Conservation (phyloP, 441 rosid species). For the Flueggea neowawraea region DNA sequence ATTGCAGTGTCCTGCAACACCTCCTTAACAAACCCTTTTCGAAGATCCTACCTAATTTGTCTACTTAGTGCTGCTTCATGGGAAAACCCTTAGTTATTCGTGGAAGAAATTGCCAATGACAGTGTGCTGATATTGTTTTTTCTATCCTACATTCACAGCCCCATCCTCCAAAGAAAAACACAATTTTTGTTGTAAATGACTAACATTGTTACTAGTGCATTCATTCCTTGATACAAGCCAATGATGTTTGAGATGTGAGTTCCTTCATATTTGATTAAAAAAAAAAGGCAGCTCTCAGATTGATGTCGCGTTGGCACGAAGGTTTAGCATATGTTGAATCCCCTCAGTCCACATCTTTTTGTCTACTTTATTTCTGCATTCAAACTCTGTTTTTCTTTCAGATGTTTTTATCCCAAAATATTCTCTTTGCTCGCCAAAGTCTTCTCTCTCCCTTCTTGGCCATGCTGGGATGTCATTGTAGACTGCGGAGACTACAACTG, state of each 20-base stretch:
- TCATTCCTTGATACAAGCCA: too few relatives aligned
- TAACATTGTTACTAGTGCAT: too few relatives aligned
- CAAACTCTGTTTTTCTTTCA: conserved; percentile 82
- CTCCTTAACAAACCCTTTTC: conserved; percentile 9
- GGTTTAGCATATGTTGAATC: conserved; percentile 62
- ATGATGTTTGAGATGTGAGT: conserved; percentile 1
- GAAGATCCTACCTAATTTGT: conserved; percentile 21
- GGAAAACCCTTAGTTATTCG: not conserved
- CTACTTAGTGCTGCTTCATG: not conserved
- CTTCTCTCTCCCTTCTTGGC: conserved; percentile 58
- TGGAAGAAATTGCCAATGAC: not conserved
- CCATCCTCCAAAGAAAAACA: too few relatives aligned
- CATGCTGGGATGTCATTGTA: conserved; percentile 54
- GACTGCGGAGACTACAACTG: conserved; percentile 70
- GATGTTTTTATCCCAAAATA: conserved; percentile 76
- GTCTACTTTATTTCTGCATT: conserved; percentile 62
- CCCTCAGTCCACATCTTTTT: conserved; percentile 87
- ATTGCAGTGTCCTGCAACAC: not conserved
- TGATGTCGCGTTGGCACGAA: conserved; percentile 29
- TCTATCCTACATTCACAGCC: too few relatives aligned
- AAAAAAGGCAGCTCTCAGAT: conserved; percentile 11
- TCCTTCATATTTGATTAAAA: conserved; percentile 9
- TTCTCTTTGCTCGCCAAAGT: conserved; percentile 39
- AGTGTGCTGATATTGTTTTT: too few relatives aligned
- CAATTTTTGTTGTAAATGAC: too few relatives aligned